These are phyloP conservation scores for Lenwebbia sp. DNA, from an alignment of 345 rosid species.

Conservation along the genomic window DNA sequence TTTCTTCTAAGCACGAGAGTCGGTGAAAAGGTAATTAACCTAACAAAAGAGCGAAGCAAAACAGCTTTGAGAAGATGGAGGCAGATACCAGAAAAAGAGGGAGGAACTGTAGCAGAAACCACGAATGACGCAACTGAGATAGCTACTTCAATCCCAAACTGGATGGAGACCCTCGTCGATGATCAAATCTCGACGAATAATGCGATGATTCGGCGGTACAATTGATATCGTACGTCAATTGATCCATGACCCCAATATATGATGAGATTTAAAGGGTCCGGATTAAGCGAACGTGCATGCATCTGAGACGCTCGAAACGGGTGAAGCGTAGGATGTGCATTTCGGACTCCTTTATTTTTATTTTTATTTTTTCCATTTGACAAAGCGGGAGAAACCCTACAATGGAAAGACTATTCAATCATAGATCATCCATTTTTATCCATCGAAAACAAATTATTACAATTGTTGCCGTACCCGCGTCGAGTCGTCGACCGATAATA, in stretches of 20 bases:
- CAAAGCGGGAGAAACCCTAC: background rate
- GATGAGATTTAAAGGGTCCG: background rate
- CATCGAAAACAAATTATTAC: background rate
- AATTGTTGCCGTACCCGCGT: background rate
- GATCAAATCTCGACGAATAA: background rate
- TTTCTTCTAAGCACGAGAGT: background rate
- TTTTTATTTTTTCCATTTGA: background rate
- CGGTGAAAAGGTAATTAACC: background rate
- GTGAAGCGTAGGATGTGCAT: background rate
- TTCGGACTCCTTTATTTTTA: background rate
- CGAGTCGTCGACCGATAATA: background rate
- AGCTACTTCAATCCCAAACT: background rate
- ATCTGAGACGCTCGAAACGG: background rate
- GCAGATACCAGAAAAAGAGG: background rate
- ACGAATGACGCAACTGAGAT: background rate
- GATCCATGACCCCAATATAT: background rate
- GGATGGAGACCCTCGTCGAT: background rate
- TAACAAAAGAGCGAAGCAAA: background rate
- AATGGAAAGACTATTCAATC: background rate
- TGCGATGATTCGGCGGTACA: background rate
- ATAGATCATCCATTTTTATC: background rate
- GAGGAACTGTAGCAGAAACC: background rate
- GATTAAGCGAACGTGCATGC: background rate
- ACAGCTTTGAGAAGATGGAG: background rate
- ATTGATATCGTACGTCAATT: background rate